Evolutionary conservation across 2,329 filamentous ascomycete genomes (phyloP), one percentile per base, ranked within the genome.

Genomic region (Gyromitra esculenta): DNA sequence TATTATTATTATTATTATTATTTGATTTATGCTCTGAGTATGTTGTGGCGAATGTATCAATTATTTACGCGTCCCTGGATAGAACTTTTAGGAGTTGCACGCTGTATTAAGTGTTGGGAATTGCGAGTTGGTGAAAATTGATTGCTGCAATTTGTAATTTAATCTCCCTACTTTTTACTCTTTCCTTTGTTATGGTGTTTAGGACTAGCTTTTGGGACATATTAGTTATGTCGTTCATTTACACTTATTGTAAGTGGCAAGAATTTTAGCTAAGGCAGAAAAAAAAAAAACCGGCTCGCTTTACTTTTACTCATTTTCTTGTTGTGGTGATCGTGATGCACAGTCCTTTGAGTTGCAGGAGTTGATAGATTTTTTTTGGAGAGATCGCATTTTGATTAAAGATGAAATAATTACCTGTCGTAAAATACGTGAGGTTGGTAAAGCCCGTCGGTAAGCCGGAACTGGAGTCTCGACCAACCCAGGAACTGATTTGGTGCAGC

Each of bases 371-470:
- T 31, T 25, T 39, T 39, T 56, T 54, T 66, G n/a, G 31, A 59
- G 52, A 31, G 54, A n/a, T 37, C 54, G 41, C 48, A n/a, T 37
- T 39, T 68, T 59, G 52, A 35, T 45, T 25, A 66, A 35, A 50
- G 31, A 56, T 18, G 2, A 31, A 59, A 68, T 68, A 68, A 57
- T 69, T 69, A 60, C 66, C 41, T 60, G 66, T 69, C 66, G n/a
- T 50, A 69, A 69, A 60, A 60, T 35, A 59, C 21, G 6, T 65
- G 3, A 37, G 21, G 13, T 25, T 1, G 35, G 15, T 8, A 60
- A 15, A 39, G 4, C 25, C 8, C 15, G 41, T 50, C 31, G 54
- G 21, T 50, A 48, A 48, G 25, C 54, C 41, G 21, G 52, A 59
- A 48, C 7, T 21, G 25, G 39, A 37, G 65, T 48, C 65, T 59